Evolutionary conservation across 2,329 filamentous ascomycete genomes (phyloP).

Genomic region (Zasmidium citrigriseum): DNA sequence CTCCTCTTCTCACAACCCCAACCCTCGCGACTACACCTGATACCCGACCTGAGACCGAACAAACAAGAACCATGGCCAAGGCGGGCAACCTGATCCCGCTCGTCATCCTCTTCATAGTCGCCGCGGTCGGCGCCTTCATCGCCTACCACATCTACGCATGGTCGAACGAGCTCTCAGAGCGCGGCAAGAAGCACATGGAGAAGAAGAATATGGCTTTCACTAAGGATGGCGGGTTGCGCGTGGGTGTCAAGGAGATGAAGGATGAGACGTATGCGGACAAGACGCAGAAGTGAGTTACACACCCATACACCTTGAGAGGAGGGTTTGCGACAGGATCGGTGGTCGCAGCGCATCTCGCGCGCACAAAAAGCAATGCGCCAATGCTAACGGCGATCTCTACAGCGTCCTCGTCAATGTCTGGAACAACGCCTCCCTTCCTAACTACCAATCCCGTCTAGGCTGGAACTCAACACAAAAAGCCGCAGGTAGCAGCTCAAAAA

Average conservation of each 20-base stretch:
- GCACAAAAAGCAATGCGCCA: neutral
- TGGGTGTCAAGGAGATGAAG: slow-evolving; percentile 68
- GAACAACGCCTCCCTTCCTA: slow-evolving; percentile 42
- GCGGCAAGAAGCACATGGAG: slow-evolving; percentile 69
- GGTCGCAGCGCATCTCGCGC: no score
- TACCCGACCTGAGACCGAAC: neutral
- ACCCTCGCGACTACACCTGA: neutral
- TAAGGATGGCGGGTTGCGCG: slow-evolving; percentile 70
- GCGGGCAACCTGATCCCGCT: slow-evolving; percentile 59
- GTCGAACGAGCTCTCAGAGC: slow-evolving; percentile 64
- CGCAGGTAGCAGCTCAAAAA: neutral
- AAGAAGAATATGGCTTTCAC: slow-evolving; percentile 75
- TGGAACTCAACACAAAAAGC: slow-evolving; percentile 31
- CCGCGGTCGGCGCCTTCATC: slow-evolving; percentile 63
- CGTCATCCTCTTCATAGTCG: slow-evolving; percentile 61
- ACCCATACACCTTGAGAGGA: neutral
- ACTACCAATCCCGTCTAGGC: slow-evolving; percentile 38
- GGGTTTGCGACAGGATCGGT: neutral
- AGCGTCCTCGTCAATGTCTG: slow-evolving; percentile 52
- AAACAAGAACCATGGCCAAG: slow-evolving; percentile 18
- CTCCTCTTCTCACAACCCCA: neutral
- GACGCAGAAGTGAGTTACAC: slow-evolving; percentile 59
- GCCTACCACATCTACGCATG: slow-evolving; percentile 72
- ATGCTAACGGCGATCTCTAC: neutral
- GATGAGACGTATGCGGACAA: slow-evolving; percentile 72